Evolutionary conservation across 345 rosid species (phyloP).

Genomic region (Rhizophora apiculata): DNA sequence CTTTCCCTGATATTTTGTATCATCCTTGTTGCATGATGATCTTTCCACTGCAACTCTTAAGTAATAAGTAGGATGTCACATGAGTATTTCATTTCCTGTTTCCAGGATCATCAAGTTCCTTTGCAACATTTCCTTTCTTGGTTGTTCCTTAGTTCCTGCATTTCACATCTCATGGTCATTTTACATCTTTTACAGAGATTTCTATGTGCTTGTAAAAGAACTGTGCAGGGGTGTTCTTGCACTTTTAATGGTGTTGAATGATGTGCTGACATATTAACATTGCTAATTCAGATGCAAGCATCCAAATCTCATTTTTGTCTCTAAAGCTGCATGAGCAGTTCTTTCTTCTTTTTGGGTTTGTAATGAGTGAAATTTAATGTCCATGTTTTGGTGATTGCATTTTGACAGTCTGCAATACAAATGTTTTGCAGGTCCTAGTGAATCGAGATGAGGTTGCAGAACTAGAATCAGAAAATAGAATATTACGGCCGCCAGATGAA

Average conservation of each 20-base stretch:
- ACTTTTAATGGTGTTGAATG: not conserved
- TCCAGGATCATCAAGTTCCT: not conserved
- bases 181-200: too few relatives aligned
- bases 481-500: conserved; percentile 54
- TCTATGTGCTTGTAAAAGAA: too few relatives aligned
- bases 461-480: conserved; percentile 56
- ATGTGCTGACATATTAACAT: not conserved
- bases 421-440: conserved; percentile 53
- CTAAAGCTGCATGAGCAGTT: not conserved
- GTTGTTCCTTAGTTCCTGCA: not conserved
- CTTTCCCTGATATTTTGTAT: not conserved
- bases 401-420: not conserved
- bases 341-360: not conserved
- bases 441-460: conserved; percentile 75
- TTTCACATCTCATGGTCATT: not conserved
- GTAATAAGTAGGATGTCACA: not conserved
- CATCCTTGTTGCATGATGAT: not conserved
- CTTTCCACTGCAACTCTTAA: not conserved
- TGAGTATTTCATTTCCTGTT: not conserved
- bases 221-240: not conserved
- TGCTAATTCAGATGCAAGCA: not conserved
- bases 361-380: not conserved
- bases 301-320: not conserved
- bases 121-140: not conserved
- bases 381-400: not conserved